These are phyloP conservation scores for Taphrina wiesneri DNA, from an alignment of 1,139 yeast genomes.

Conservation along the genomic window DNA sequence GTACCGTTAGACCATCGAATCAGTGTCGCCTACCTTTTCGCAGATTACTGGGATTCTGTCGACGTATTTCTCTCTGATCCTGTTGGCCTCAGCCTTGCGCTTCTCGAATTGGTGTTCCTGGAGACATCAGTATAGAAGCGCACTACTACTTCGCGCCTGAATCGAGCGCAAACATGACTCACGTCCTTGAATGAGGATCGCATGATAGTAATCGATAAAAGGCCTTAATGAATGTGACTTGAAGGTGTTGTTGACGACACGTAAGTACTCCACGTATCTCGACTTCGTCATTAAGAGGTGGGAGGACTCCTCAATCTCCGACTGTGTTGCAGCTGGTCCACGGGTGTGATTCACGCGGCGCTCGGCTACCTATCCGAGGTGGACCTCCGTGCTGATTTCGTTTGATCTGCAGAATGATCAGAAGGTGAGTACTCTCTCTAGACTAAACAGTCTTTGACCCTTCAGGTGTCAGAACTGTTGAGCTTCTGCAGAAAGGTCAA, in stretches of 20 bases:
- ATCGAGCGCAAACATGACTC: conserved; percentile 1
- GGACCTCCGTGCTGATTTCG: not conserved
- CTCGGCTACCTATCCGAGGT: not conserved
- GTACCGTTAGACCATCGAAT: not conserved
- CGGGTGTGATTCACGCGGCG: not conserved
- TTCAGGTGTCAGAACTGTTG: no score
- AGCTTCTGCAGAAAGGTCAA: no score
- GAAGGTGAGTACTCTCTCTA: no score
- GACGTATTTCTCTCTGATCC: conserved; percentile 83
- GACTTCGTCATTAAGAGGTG: not conserved
- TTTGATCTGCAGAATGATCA: not conserved
- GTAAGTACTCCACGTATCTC: not conserved
- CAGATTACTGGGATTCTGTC: conserved; percentile 97
- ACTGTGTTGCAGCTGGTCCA: not conserved
- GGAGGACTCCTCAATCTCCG: not conserved
- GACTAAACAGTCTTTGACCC: no score
- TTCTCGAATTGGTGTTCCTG: conserved; percentile 54
- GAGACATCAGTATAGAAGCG: not conserved
- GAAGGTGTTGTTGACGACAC: conserved; percentile 1
- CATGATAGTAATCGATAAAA: not conserved
- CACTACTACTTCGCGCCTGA: not conserved
- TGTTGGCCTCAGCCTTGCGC: conserved; percentile 92
- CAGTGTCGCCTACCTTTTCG: conserved; percentile 60
- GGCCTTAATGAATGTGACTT: not conserved
- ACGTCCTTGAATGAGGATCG: conserved; percentile 34